Base-by-base conservation (phyloP, 1,139 yeast genomes). In the Candida sp. region DNA sequence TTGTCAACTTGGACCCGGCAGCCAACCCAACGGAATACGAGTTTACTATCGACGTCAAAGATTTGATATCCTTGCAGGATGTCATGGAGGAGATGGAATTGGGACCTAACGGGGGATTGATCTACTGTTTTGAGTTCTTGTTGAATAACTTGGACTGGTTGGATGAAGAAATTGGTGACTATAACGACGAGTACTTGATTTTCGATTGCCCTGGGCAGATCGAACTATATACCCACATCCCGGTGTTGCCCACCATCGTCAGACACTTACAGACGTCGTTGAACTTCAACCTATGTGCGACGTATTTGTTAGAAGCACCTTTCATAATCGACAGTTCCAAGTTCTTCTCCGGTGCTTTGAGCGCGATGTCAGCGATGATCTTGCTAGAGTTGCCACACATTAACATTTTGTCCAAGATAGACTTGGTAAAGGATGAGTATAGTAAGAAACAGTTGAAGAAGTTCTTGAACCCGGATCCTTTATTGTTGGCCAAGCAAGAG, bases 141-240 rank as follows among this genome's bases (percentile, higher is more conserved):
- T 70, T 94, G 65, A 84, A 91, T 47, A 94, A 96, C 62, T 68
- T 94, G 54, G 99, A 96, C 72, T 94, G 99, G 99, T 73, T 94
- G 42, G 99, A 94, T 61, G 97, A 91, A 60, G 96, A 92, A 64
- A 87, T 96, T 57, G 97, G 98, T 8, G 97, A 92, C 56, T 92
- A 77, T 65, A 93, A 90, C 60, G 98, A 96, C 63, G 98, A 94
- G 63, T 94, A 91, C 62, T 75, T 94, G 58, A 91, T 94, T 35
- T 91, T 94, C 68, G 99, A 96, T 67, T 93, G 98, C 69, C 99
- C 99, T 0, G 99, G 99, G 1, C 99, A 94, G 68, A 93, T 96
- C 56, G 99, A 94, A 67, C 78, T 94, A 39, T 94, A 94, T 67
- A 92, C 97, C 3, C 99, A 94, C 68, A 85, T 93, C 33, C 98